Percentiles rank a stretch among this genome's conserved stretches.
Conservation (phyloP, 139 green algal genomes). For the Chlamydomonas eustigma region DNA sequence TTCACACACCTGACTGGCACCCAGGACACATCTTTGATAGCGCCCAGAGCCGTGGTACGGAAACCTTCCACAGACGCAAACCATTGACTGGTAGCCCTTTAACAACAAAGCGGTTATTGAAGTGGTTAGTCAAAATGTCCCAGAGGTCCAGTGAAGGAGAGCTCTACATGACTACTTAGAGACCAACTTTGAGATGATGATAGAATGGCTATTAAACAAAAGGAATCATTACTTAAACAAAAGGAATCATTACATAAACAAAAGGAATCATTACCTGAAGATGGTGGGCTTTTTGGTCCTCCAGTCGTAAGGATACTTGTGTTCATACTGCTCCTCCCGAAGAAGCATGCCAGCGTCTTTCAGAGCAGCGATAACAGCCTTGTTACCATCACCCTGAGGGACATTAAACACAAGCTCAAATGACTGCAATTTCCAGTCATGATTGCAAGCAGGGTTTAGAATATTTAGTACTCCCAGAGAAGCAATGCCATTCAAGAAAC, state of each 20-base stretch:
- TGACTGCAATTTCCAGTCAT: too few relatives aligned
- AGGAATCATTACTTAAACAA: too few relatives aligned
- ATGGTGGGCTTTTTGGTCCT: constrained; percentile 99
- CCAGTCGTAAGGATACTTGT: constrained; percentile 99
- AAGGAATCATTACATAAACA: too few relatives aligned
- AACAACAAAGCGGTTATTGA: too few relatives aligned
- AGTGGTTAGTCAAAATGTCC: not conserved
- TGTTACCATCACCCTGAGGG: constrained; percentile 77
- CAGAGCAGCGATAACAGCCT: constrained; percentile 76
- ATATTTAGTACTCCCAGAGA: too few relatives aligned
- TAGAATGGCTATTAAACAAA: too few relatives aligned
- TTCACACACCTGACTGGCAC: constrained; percentile 72
- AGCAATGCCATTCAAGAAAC: too few relatives aligned
- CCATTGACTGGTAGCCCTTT: constrained; percentile 94
- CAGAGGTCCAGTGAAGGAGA: not conserved
- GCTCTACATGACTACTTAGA: too few relatives aligned
- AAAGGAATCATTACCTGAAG: constrained; percentile 76
- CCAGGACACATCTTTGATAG: constrained; percentile 84
- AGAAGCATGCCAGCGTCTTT: constrained; percentile 63
- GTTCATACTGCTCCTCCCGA: constrained; percentile 84
- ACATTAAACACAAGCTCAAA: too few relatives aligned
- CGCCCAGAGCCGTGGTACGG: constrained; percentile 61
- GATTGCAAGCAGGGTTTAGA: too few relatives aligned
- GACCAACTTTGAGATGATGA: too few relatives aligned
- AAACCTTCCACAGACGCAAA: constrained; percentile 88